phyloP scores from a whole-genome alignment of 441 rosid species.

The Gossypium armourianum region DNA sequence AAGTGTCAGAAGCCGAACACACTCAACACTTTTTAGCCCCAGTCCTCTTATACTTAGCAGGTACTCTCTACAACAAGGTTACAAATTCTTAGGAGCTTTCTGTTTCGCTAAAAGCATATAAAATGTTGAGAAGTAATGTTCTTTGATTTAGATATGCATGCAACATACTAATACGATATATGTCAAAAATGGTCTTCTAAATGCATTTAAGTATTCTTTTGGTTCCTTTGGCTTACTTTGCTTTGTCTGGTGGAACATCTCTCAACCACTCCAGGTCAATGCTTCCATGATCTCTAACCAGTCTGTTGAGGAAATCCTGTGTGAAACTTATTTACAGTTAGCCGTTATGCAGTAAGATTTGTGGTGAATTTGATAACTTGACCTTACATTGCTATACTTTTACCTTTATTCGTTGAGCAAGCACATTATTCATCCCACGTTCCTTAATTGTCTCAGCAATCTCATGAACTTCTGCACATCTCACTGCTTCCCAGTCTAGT shows the following conservation, averaged over 20 bases:
- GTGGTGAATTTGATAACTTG: background rate
- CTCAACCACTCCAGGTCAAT: conserved; percentile 67
- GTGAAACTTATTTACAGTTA: conserved; percentile 22
- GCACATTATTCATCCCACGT: conserved; percentile 63
- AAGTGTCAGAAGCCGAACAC: conserved; percentile 61
- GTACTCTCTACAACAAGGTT: conserved; percentile 36
- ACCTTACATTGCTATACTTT: background rate
- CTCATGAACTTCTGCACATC: conserved; percentile 38
- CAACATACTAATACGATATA: background rate
- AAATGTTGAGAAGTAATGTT: background rate
- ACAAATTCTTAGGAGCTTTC: conserved; percentile 4
- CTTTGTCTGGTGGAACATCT: conserved; percentile 59
- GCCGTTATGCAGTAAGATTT: conserved; percentile 4
- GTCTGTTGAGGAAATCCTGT: conserved; percentile 58
- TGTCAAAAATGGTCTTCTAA: background rate
- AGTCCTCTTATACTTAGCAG: conserved; percentile 52
- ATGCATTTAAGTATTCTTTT: background rate
- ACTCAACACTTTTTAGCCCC: conserved; percentile 62
- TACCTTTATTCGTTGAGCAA: conserved; percentile 64
- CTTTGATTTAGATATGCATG: background rate
- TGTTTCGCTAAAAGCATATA: background rate
- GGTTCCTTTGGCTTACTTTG: conserved; percentile 36
- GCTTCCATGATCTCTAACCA: conserved; percentile 47
- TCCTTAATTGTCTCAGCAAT: conserved; percentile 51
- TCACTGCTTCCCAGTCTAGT: conserved; percentile 55